Base-by-base conservation (phyloP, 177 flowering plant genomes). In the Vitis hybrid region DNA sequence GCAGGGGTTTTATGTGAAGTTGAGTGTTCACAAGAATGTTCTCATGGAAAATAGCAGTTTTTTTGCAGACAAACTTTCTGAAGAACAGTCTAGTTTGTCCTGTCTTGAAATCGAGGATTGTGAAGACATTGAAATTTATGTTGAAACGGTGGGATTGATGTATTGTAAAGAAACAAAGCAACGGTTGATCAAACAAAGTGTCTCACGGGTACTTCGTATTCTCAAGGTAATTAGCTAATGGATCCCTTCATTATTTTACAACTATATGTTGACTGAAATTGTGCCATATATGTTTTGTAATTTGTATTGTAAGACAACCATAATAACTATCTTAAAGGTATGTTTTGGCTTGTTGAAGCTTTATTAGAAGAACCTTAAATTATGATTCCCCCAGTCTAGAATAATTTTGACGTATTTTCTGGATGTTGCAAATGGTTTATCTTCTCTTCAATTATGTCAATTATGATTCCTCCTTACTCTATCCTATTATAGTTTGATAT, bases 91-190 rank as follows among this genome's bases (percentile, higher is more conserved):
- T 57, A 81, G 79, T 48, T 53, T 77, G 53, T 78, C 92, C 1
- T 84, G 80, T 63, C 74, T 96, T 62, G 90, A 90, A 77, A 79
- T 93, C 67, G 90, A 81, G 63, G 90, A 92, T 30, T 91, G 94
- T 77, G 97, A 96, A 64, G 98, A 96, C 82, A 88, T 88, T 70
- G 99, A 96, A 76, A 85, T 85, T 62, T 96, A 85, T 83, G 97
- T 96, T 60, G 99, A 96, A 69, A 88, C 97, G 35, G 88, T 96
- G 41, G 97, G 98, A 10, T 80, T 96, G 63, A 96, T 96, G 99
- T 96, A 96, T 66, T 87, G 95, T 84, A 90, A 82, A 73, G 99
- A 93, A 12, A 78, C 91, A 85, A 96, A 87, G 86, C 95, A 87
- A 75, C 74, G 91, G 67, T 75, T 96, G 75, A 86, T 91, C 78